Evolutionary conservation across 768 basidiomycete species (phyloP), one percentile per base, ranked within the genome.

Genomic region (Tulasnella sp.): DNA sequence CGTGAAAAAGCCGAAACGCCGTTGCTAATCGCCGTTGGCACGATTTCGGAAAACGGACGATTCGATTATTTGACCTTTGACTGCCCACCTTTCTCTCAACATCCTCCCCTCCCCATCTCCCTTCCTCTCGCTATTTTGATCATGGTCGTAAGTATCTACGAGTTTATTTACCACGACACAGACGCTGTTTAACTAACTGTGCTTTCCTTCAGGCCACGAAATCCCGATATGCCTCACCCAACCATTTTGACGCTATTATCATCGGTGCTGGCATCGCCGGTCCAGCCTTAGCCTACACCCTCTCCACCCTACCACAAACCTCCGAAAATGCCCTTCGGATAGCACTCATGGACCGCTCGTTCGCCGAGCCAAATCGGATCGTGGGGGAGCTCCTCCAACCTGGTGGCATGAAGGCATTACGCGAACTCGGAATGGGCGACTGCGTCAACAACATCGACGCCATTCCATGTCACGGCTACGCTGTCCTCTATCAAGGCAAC

Each of bases 331-430:
- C 90, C 16, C 85, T 94, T 22, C 86, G 88, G 26, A 89, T 98
- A 75, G 90, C 90, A 19, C 82, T 98, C 0, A 83, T 99, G 71
- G 97, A 99, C 80, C 89, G 96, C 12, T 96, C 95, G 16, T 85
- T 98, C 3, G 85, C 90, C 0, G 91, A 94, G 79, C 97, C 97
- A 0, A 94, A 98, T 83, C 86, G 97, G 17, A 98, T 99, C 75
- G 97, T 98, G 39, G 97, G 97, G 29, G 97, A 99, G 79, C 87
- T 98, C 0, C 83, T 99, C 29, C 97, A 99, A 77, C 97, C 97
- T 1, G 95, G 90, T 1, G 97, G 97, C 0, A 88, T 94, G 29
- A 82, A 83, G 14, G 88, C 94, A 0, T 81, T 99, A 62, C 81
- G 86, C 72, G 81, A 85, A 41, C 86, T 99, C n/a, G 95, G 94